A percentile compares a stretch with the other conserved stretches of the same genome.
Conservation (phyloP, 345 rosid species). For the Alliaria petiolata region DNA sequence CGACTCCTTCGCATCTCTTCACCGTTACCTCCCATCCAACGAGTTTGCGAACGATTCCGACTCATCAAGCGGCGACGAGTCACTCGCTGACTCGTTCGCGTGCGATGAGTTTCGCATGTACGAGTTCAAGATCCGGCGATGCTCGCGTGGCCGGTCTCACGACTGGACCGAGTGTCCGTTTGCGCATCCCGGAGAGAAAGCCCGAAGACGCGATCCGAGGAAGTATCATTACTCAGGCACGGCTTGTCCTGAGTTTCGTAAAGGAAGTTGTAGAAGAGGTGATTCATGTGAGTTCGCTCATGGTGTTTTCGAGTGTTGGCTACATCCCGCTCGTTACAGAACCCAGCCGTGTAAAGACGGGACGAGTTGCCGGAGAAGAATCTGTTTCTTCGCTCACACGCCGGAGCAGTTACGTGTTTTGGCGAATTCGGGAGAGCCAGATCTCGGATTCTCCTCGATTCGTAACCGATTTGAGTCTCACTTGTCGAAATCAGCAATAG, state of each 20-base stretch:
- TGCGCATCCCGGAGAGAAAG: constrained; percentile 71
- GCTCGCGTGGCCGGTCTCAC: constrained; percentile 58
- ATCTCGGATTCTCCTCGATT: constrained; percentile 37
- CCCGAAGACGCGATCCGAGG: constrained; percentile 60
- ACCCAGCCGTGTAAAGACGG: constrained; percentile 91
- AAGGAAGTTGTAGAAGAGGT: constrained; percentile 56
- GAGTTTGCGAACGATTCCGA: constrained; percentile 43
- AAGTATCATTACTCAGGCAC: constrained; percentile 53
- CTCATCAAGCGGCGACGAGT: constrained; percentile 36
- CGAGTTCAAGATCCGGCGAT: constrained; percentile 57
- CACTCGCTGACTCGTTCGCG: constrained; percentile 42
- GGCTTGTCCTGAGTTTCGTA: constrained; percentile 63
- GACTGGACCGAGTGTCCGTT: constrained; percentile 82
- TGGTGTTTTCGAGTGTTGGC: constrained; percentile 93
- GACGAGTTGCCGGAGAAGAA: constrained; percentile 52
- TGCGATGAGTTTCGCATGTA: constrained; percentile 71
- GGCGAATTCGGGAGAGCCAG: constrained; percentile 34
- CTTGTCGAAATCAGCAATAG: constrained; percentile 9
- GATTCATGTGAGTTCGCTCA: constrained; percentile 54
- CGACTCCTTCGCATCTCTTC: constrained; percentile 51
- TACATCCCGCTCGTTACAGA: constrained; percentile 78
- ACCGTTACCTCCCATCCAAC: constrained; percentile 69
- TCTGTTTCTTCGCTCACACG: constrained; percentile 85
- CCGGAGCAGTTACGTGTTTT: constrained; percentile 68
- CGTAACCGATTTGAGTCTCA: no score